These are phyloP conservation scores for Alternaria arbusti DNA, from an alignment of 2,329 filamentous ascomycete genomes.

Conservation along the genomic window DNA sequence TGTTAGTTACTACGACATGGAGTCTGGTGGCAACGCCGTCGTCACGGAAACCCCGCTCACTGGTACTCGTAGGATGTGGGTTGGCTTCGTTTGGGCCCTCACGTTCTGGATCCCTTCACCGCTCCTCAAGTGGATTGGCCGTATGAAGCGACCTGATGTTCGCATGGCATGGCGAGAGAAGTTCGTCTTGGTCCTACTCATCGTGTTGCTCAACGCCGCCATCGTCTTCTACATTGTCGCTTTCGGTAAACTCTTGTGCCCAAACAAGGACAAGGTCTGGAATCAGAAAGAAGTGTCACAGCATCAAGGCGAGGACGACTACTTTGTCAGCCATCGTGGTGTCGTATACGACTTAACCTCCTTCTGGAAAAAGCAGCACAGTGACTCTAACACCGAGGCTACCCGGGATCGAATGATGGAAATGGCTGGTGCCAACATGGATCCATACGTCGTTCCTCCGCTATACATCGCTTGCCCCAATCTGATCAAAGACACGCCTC, in stretches of 20 bases:
- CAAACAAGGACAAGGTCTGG: slow-evolving; percentile 92
- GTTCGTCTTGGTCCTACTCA: slow-evolving; percentile 79
- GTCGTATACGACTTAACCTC: slow-evolving; percentile 90
- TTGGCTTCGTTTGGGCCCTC: slow-evolving; percentile 79
- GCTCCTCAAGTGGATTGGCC: slow-evolving; percentile 77
- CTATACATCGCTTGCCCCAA: slow-evolving; percentile 76
- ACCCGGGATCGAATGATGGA: slow-evolving; percentile 71
- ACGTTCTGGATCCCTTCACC: slow-evolving; percentile 97
- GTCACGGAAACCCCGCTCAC: slow-evolving; percentile 74
- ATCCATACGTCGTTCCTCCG: slow-evolving; percentile 84
- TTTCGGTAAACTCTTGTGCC: slow-evolving; percentile 86
- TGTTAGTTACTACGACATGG: slow-evolving; percentile 73
- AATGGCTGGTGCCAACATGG: slow-evolving; percentile 79
- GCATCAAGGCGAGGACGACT: slow-evolving; percentile 77
- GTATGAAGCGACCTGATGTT: slow-evolving; percentile 97
- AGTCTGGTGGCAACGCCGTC: slow-evolving; percentile 76
- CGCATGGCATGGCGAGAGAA: slow-evolving; percentile 98
- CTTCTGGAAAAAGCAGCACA: slow-evolving; percentile 86
- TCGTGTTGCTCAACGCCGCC: slow-evolving; percentile 77
- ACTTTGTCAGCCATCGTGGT: slow-evolving; percentile 85
- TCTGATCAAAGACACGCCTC: slow-evolving; percentile 61
- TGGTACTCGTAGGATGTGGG: slow-evolving; percentile 74
- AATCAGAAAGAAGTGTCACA: slow-evolving; percentile 69
- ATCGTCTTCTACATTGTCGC: slow-evolving; percentile 92
- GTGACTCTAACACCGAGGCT: slow-evolving; percentile 70